phyloP scores from a whole-genome alignment of 2,329 filamentous ascomycete species.

The Grosmannia huntii region DNA sequence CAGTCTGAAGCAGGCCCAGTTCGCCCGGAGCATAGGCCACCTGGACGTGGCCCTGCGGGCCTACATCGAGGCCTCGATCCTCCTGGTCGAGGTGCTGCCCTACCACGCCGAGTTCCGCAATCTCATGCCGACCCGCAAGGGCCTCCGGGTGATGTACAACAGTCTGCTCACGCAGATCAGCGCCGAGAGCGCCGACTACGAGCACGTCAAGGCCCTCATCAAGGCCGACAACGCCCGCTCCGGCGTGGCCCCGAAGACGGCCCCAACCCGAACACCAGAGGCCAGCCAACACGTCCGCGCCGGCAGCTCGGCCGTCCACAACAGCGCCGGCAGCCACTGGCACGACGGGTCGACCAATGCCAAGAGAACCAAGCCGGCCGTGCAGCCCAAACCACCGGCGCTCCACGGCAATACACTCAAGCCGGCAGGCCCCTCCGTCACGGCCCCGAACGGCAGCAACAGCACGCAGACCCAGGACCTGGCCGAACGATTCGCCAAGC shows the following conservation, averaged over 20 bases:
- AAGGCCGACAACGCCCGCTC: constrained; percentile 50
- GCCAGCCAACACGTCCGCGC: not conserved
- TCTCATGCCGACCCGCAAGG: constrained; percentile 43
- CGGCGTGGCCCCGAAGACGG: constrained; percentile 36
- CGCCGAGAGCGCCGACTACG: constrained; percentile 35
- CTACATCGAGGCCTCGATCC: constrained; percentile 70
- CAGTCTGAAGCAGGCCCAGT: constrained; percentile 46
- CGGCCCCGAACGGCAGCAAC: constrained; percentile 15
- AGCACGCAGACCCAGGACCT: constrained; percentile 31
- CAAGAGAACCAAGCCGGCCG: constrained; percentile 26
- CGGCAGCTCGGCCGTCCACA: constrained; percentile 9
- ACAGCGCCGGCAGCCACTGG: not conserved
- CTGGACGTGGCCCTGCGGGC: constrained; percentile 70
- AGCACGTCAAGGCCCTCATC: constrained; percentile 45
- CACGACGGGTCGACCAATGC: not conserved
- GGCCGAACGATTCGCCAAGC: constrained; percentile 41
- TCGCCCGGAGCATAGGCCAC: constrained; percentile 47
- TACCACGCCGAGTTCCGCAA: constrained; percentile 66
- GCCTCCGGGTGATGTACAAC: constrained; percentile 34
- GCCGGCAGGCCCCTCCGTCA: constrained; percentile 13
- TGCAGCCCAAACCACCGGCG: constrained; percentile 56
- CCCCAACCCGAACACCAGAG: not conserved
- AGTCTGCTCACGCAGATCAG: constrained; percentile 38
- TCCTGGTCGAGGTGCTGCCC: constrained; percentile 65
- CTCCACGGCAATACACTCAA: constrained; percentile 49